Evolutionary conservation across 306 rosid genomes (phyloP).

Genomic region (Malus fusca): DNA sequence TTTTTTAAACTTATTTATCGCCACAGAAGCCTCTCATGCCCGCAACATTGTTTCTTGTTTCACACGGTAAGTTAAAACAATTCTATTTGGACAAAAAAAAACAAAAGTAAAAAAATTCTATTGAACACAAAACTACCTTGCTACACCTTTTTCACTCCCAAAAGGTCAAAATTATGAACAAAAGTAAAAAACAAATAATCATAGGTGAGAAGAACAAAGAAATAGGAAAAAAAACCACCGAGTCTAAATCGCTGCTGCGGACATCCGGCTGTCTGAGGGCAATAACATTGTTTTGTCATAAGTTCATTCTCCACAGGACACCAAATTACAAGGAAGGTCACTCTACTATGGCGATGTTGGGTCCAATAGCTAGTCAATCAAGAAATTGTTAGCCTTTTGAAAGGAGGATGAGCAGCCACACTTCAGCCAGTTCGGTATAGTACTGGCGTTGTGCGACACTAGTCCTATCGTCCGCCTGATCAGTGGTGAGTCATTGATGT

Average conservation of each 20-base stretch:
- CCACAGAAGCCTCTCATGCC: too few species aligned
- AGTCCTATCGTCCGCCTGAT: background rate
- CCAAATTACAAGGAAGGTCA: background rate
- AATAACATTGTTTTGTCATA: background rate
- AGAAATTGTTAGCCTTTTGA: background rate
- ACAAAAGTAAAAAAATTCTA: background rate
- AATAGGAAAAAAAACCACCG: background rate
- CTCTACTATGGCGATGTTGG: background rate
- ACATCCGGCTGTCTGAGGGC: background rate
- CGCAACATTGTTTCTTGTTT: too few species aligned
- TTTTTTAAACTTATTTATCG: too few species aligned
- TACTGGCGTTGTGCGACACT: background rate
- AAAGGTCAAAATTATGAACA: background rate
- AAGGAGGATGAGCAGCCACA: background rate
- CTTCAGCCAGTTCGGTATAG: background rate
- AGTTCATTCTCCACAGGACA: background rate
- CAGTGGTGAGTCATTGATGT: background rate
- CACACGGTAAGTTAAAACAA: too few species aligned
- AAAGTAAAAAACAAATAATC: background rate
- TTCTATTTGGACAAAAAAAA: too few species aligned
- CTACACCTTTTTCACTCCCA: background rate
- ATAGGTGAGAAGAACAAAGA: background rate
- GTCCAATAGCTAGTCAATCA: background rate
- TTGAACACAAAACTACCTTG: background rate
- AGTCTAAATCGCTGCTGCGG: background rate